Percentiles rank a stretch among this genome's conserved stretches.
Evolutionary conservation across 306 rosid genomes (phyloP).

Genomic region (Sechiopsis laciniata): DNA sequence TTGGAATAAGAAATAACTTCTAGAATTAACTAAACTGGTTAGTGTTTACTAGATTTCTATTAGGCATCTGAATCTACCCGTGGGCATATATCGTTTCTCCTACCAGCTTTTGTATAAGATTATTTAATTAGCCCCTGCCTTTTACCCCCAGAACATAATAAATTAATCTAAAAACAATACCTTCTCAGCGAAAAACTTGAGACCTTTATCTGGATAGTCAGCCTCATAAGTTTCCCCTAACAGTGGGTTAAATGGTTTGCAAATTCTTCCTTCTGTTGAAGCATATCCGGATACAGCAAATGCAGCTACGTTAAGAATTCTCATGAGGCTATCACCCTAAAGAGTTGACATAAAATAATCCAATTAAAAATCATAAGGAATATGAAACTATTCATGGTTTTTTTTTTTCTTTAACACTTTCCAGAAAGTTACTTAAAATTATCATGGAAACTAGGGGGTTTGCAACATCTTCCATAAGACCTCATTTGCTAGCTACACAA

Average conservation of each 20-base stretch:
- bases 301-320: constrained; percentile 92
- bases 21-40: too few relatives aligned
- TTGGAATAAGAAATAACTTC: too few relatives aligned
- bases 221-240: constrained; percentile 98
- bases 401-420: neutral
- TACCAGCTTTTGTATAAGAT: neutral
- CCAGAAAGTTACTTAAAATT: constrained; percentile 5
- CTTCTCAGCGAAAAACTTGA: constrained; percentile 92
- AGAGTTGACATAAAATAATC: constrained; percentile 23
- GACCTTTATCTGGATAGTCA: constrained; percentile 89
- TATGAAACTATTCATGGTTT: neutral
- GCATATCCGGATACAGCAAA: constrained; percentile 98
- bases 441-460: neutral
- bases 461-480: neutral
- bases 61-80: too few relatives aligned
- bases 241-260: constrained; percentile 97
- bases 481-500: neutral
- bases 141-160: neutral
- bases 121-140: neutral
- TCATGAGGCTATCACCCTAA: constrained; percentile 94
- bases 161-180: constrained; percentile 30
- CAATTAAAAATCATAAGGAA: neutral
- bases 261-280: constrained; percentile 90
- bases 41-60: too few relatives aligned
- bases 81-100: neutral